phyloP scores from a whole-genome alignment of 2,329 filamentous ascomycete species.

The Penicillium sp. region DNA sequence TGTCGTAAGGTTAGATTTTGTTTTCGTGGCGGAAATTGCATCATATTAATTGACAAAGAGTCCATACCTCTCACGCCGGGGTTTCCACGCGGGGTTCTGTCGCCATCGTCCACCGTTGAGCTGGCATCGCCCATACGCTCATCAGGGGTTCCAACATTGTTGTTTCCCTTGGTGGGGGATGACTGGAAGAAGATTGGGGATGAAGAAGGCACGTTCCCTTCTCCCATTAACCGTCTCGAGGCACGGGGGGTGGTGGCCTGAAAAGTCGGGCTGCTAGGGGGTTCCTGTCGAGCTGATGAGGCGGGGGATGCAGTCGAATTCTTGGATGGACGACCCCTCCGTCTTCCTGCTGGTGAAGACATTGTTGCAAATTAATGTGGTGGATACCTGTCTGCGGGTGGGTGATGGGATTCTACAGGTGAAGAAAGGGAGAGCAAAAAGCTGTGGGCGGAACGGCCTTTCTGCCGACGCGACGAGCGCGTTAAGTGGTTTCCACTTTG shows the following conservation, averaged over 20 bases:
- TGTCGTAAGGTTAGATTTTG: constrained; percentile 41
- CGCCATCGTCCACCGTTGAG: constrained; percentile 50
- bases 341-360: constrained; percentile 47
- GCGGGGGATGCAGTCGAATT: constrained; percentile 43
- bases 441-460: constrained; percentile 26
- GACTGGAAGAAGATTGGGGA: constrained; percentile 80
- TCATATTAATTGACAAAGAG: not conserved
- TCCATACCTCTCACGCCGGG: constrained; percentile 41
- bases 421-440: constrained; percentile 28
- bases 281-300: constrained; percentile 34
- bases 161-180: constrained; percentile 53
- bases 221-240: constrained; percentile 43
- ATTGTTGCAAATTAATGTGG: constrained; percentile 31
- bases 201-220: constrained; percentile 58
- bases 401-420: constrained; percentile 13
- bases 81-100: constrained; percentile 46
- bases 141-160: constrained; percentile 42
- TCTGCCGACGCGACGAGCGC: constrained; percentile 29
- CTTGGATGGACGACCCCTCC: constrained; percentile 43
- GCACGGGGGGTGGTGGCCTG: constrained; percentile 52
- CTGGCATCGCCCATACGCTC: constrained; percentile 48
- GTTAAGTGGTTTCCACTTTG: constrained; percentile 35
- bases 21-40: not conserved
- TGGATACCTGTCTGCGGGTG: constrained; percentile 17
- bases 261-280: constrained; percentile 36